Percentiles rank a stretch among this genome's conserved stretches.
Evolutionary conservation across 1,284 basidiomycete genomes (phyloP).

Genomic region (Farysia itapuensis): DNA sequence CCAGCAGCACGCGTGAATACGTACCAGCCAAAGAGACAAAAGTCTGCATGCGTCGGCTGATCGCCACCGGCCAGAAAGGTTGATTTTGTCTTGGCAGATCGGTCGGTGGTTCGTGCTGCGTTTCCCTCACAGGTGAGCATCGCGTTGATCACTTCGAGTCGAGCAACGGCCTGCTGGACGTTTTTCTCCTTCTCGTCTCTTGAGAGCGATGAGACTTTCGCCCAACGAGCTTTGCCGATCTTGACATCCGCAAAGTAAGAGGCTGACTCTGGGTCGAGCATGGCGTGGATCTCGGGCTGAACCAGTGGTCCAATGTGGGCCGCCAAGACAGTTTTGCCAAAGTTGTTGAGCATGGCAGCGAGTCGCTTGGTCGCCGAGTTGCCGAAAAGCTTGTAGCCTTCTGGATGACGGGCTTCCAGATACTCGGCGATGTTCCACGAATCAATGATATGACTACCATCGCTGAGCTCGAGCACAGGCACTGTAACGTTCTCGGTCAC

Average conservation of each 20-base stretch:
- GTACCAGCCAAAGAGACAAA: constrained; percentile 44
- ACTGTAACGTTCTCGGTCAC: constrained; percentile 45
- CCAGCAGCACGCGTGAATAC: constrained; percentile 34
- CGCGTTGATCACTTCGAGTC: constrained; percentile 24
- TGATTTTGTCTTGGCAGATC: neutral
- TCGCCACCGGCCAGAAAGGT: constrained; percentile 38
- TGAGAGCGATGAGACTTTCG: constrained; percentile 10
- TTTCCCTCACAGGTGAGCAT: constrained; percentile 27
- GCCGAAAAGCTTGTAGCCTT: constrained; percentile 31
- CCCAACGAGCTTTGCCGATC: constrained; percentile 30
- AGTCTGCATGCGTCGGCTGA: constrained; percentile 46
- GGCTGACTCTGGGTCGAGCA: constrained; percentile 34
- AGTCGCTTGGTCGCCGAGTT: constrained; percentile 22
- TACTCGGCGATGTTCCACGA: constrained; percentile 47
- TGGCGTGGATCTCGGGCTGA: constrained; percentile 16
- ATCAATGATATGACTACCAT: constrained; percentile 45
- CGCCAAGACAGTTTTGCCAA: constrained; percentile 30
- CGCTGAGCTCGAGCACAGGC: constrained; percentile 37
- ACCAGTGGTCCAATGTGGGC: constrained; percentile 30
- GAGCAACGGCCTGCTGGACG: constrained; percentile 17
- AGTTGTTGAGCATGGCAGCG: constrained; percentile 38
- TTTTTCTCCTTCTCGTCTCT: constrained; percentile 12
- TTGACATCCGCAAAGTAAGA: constrained; percentile 45
- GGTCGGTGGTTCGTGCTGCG: neutral
- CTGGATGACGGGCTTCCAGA: constrained; percentile 27